These are phyloP conservation scores for Graphium sp. DNA, from an alignment of 2,329 filamentous ascomycete species.

Conservation along the genomic window DNA sequence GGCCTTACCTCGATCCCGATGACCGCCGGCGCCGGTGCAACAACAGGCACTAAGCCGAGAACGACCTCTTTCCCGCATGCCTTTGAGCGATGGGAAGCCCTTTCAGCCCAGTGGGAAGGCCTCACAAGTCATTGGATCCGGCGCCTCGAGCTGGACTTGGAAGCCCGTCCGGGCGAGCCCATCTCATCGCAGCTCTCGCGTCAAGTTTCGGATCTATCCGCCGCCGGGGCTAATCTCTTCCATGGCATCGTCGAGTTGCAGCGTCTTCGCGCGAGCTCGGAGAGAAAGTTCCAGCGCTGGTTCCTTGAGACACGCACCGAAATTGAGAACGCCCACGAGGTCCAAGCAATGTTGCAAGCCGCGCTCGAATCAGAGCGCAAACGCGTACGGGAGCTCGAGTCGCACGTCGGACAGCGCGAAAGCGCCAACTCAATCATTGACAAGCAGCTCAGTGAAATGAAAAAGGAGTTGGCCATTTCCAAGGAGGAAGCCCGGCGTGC, in stretches of 20 bases:
- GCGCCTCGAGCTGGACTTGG: constrained; percentile 75
- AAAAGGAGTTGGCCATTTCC: constrained; percentile 81
- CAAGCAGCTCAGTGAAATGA: constrained; percentile 75
- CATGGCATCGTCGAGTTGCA: constrained; percentile 95
- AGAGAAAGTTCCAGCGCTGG: constrained; percentile 96
- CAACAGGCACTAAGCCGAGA: background rate
- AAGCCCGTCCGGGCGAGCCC: constrained; percentile 68
- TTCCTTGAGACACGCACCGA: constrained; percentile 90
- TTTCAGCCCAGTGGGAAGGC: constrained; percentile 97
- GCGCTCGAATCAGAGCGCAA: constrained; percentile 60
- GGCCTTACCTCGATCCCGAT: constrained; percentile 14
- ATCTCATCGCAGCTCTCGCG: constrained; percentile 77
- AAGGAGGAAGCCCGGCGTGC: constrained; percentile 90
- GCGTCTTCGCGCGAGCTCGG: constrained; percentile 80
- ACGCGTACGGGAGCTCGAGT: constrained; percentile 48
- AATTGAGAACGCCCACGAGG: constrained; percentile 69
- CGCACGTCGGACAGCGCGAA: constrained; percentile 50
- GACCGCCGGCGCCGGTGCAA: constrained; percentile 12
- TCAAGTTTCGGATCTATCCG: constrained; percentile 93
- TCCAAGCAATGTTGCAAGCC: constrained; percentile 63
- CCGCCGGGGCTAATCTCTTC: constrained; percentile 90
- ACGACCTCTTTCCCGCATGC: constrained; percentile 76
- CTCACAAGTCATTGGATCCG: constrained; percentile 96
- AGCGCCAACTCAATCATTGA: constrained; percentile 49
- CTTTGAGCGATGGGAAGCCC: constrained; percentile 91